These are phyloP conservation scores for Scedosporium dehoogii DNA, from an alignment of 2,329 filamentous ascomycete species.

Conservation along the genomic window DNA sequence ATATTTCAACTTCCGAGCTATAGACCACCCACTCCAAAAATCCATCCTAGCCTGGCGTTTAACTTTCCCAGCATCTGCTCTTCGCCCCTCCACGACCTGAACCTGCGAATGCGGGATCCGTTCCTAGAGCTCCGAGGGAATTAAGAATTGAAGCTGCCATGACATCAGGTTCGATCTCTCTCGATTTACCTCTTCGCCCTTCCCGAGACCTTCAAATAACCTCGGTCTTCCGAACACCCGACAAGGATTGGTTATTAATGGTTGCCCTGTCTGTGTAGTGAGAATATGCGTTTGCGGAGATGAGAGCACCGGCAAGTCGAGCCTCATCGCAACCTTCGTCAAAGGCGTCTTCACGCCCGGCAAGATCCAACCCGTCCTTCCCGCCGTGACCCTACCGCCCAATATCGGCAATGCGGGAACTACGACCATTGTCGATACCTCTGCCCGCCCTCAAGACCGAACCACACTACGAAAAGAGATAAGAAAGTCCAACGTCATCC, in stretches of 20 bases:
- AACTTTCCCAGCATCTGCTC: background rate
- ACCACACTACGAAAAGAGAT: slow-evolving; percentile 87
- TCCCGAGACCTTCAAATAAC: background rate
- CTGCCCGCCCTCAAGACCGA: slow-evolving; percentile 85
- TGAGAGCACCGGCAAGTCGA: slow-evolving; percentile 89
- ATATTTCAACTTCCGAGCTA: background rate
- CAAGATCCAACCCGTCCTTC: slow-evolving; percentile 90
- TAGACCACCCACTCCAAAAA: background rate
- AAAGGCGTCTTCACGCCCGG: slow-evolving; percentile 94
- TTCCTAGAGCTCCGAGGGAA: background rate
- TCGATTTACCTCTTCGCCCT: background rate
- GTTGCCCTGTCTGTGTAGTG: slow-evolving; percentile 36
- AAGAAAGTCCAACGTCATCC: slow-evolving; percentile 90
- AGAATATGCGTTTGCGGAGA: slow-evolving; percentile 95
- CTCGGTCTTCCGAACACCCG: background rate
- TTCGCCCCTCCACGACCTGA: background rate
- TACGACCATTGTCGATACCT: slow-evolving; percentile 96
- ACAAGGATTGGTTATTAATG: background rate
- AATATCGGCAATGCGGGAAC: slow-evolving; percentile 82
- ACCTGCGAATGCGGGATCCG: background rate
- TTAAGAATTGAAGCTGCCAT: background rate
- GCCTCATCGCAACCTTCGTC: slow-evolving; percentile 87
- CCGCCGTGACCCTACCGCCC: slow-evolving; percentile 89
- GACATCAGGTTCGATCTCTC: slow-evolving; percentile 6
- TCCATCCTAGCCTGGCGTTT: no score